Conservation (phyloP, 129 eudicot genomes). For the Flaveria linearis region DNA sequence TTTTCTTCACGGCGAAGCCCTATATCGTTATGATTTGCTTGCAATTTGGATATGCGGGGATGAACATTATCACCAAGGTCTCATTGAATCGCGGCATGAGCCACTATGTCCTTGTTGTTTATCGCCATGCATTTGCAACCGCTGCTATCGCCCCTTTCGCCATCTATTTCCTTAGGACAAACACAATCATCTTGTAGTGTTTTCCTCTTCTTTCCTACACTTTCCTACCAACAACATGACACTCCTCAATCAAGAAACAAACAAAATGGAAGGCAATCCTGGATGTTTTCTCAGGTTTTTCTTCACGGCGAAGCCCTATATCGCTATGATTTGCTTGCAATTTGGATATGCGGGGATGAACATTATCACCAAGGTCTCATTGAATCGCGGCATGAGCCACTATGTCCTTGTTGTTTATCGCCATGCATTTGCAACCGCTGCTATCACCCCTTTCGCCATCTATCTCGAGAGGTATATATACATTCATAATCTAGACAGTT, state of each 20-base stretch:
- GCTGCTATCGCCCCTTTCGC: too few species aligned
- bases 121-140: too few species aligned
- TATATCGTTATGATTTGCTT: too few species aligned
- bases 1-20: too few species aligned
- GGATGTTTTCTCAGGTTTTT: slow-evolving; percentile 51
- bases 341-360: slow-evolving; percentile 98
- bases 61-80: too few species aligned
- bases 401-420: slow-evolving; percentile 91
- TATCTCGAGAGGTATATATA: slow-evolving; percentile 61
- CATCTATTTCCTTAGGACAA: too few species aligned
- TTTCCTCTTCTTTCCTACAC: slow-evolving; percentile 52
- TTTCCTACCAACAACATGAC: slow-evolving; percentile 10
- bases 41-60: too few species aligned
- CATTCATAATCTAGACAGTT: background rate
- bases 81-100: too few species aligned
- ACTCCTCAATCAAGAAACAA: background rate
- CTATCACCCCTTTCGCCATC: slow-evolving; percentile 85
- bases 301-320: slow-evolving; percentile 68
- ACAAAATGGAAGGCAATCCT: slow-evolving; percentile 60
- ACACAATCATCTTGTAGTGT: too few species aligned
- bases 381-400: slow-evolving; percentile 91
- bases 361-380: slow-evolving; percentile 82
- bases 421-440: slow-evolving; percentile 92
- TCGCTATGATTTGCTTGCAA: slow-evolving; percentile 89
- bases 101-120: too few species aligned